Conservation (phyloP, 768 basidiomycete genomes). For the Fomitopsis serialis region DNA sequence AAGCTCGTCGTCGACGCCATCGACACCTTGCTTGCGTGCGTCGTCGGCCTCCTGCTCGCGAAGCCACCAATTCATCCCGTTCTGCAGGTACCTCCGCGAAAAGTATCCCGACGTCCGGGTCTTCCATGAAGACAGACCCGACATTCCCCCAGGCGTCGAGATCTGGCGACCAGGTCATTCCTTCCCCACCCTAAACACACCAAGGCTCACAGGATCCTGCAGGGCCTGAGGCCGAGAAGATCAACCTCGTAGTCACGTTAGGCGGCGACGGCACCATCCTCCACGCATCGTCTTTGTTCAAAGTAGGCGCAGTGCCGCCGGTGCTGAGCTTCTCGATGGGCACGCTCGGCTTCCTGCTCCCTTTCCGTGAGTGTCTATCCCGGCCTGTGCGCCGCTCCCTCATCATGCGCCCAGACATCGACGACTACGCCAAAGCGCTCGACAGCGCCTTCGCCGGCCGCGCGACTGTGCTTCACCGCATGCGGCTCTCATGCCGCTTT, state of each 20-base stretch:
- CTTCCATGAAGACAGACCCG: slow-evolving; percentile 33
- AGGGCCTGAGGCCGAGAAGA: slow-evolving; percentile 51
- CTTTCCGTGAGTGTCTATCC: slow-evolving; percentile 81
- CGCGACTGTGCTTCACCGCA: slow-evolving; percentile 79
- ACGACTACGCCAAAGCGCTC: slow-evolving; percentile 77
- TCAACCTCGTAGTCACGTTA: slow-evolving; percentile 85
- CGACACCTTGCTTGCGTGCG: slow-evolving; percentile 65
- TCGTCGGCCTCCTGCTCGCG: neutral
- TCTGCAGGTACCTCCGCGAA: slow-evolving; percentile 22
- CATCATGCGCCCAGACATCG: slow-evolving; percentile 57
- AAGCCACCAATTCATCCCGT: neutral
- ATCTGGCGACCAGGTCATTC: slow-evolving; percentile 56
- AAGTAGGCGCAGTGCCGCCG: slow-evolving; percentile 86
- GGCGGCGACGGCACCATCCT: slow-evolving; percentile 96
- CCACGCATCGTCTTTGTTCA: slow-evolving; percentile 89
- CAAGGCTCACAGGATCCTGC: neutral
- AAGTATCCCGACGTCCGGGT: slow-evolving; percentile 26
- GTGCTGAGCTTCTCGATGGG: slow-evolving; percentile 91
- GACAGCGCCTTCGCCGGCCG: slow-evolving; percentile 76
- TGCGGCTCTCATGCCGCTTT: slow-evolving; percentile 84
- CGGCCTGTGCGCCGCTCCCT: neutral
- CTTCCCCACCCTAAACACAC: neutral
- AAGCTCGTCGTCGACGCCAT: slow-evolving; percentile 74
- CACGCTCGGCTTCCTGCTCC: slow-evolving; percentile 87
- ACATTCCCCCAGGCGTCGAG: slow-evolving; percentile 44